These are phyloP conservation scores for Alternaria alternata DNA, from an alignment of 2,329 filamentous ascomycete species.

Conservation along the genomic window DNA sequence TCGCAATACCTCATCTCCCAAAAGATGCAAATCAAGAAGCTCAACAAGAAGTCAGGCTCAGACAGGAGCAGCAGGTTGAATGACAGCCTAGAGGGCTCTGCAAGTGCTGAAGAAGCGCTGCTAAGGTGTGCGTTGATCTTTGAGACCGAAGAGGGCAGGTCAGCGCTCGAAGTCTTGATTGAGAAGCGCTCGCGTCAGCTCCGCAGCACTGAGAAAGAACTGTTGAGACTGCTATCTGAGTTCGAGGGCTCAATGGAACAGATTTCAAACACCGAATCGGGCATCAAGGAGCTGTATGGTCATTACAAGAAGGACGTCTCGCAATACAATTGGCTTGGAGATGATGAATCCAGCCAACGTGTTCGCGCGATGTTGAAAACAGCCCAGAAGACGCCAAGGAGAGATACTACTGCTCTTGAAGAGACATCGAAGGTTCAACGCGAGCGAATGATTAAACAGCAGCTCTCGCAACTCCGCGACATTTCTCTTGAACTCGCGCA, in stretches of 20 bases:
- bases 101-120: constrained; percentile 62
- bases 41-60: constrained; percentile 44
- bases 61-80: constrained; percentile 54
- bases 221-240: constrained; percentile 22
- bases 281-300: constrained; percentile 23
- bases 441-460: constrained; percentile 19
- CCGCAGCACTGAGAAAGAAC: constrained; percentile 15
- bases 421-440: constrained; percentile 6
- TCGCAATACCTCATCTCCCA: constrained; percentile 62
- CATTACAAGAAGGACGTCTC: constrained; percentile 30
- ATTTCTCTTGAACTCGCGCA: constrained; percentile 28
- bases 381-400: constrained; percentile 14
- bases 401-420: constrained; percentile 12
- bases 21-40: constrained; percentile 57
- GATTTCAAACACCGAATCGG: neutral
- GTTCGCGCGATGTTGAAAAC: constrained; percentile 18
- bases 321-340: constrained; percentile 31
- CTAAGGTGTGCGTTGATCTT: constrained; percentile 53
- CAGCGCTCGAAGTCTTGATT: constrained; percentile 25
- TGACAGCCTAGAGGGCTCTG: constrained; percentile 56
- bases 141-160: constrained; percentile 19
- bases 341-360: constrained; percentile 21
- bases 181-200: constrained; percentile 27
- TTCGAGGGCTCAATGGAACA: constrained; percentile 26
- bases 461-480: constrained; percentile 30